Evolutionary conservation across 352 stramenopile genomes (phyloP), one percentile per base, ranked within the genome.

Genomic region (Phytophthora cryptogea): DNA sequence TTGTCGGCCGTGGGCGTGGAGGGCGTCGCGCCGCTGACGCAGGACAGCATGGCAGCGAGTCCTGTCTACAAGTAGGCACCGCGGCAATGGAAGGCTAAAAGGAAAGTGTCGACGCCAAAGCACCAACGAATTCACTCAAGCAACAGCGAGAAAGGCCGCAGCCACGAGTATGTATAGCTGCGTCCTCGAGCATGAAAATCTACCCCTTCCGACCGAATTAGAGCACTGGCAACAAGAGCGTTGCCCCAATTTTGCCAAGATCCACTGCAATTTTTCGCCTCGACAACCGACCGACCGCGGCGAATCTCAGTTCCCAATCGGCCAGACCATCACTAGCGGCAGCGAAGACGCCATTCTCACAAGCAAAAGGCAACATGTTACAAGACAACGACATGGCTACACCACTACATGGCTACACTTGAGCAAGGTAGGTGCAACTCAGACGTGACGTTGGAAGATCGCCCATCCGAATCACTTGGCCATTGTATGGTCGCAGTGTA

Each of bases 1-100:
- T 68, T 59, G 39, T 37, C 23, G 20, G 36, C 50, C 33, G 27
- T 68, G n/a, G 66, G 62, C 9, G 66, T 68, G 11, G 53, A 71
- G 5, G 62, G 56, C 8, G 55, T 30, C 23, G 42, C 50, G 23
- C 33, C 16, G n/a, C n/a, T 57, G 17, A 54, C 57, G 46, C 62
- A 75, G 35, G 62, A 59, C 54, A 62, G 45, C 65, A 73, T 72
- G 28, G 33, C 10, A 16, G 2, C 44, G 4, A 59, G 45, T 17
- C 33, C 17, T n/a, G 8, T 20, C 20, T 23, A 23, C 20, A 23
- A 23, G 20, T 2, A 23, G 20, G 20, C n/a, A n/a, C 3, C 5
- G 40, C 5, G 56, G 39, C 33, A 45, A 23, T 23, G 20, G 31
- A 59, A 57, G 28, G 8, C n/a, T 54, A 54, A 58, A 66, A 13